Evolutionary conservation across 805 yeast species (phyloP).

Genomic region (Monosporozyma aquatica): DNA sequence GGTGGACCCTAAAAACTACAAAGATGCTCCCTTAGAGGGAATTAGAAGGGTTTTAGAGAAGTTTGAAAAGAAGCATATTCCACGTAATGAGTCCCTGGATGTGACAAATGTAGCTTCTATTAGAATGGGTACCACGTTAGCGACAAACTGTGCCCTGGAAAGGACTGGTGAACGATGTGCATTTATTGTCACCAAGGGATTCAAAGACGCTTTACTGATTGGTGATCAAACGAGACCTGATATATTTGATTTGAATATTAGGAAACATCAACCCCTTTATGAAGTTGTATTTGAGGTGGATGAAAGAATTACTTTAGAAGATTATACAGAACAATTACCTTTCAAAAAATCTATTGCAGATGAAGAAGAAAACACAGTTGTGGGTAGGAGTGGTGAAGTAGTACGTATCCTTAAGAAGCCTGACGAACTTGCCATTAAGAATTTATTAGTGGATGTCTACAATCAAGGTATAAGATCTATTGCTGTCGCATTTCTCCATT

Average conservation of each 20-base stretch:
- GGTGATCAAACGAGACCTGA: constrained; percentile 91
- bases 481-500: constrained; percentile 64
- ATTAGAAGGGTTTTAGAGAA: constrained; percentile 67
- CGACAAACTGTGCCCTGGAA: constrained; percentile 89
- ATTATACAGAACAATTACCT: constrained; percentile 64
- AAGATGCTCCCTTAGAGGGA: constrained; percentile 90
- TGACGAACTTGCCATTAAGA: constrained; percentile 35
- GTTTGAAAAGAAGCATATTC: constrained; percentile 44
- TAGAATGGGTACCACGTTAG: constrained; percentile 91
- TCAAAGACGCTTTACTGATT: constrained; percentile 68
- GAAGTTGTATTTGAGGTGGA: constrained; percentile 74
- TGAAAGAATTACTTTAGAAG: constrained; percentile 82
- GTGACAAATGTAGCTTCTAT: constrained; percentile 56
- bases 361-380: constrained; percentile 27
- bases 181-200: constrained; percentile 79
- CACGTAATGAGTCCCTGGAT: constrained; percentile 53
- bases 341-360: constrained; percentile 20
- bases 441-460: constrained; percentile 38
- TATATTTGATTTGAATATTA: constrained; percentile 74
- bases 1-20: constrained; percentile 80
- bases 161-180: constrained; percentile 88
- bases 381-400: constrained; percentile 62
- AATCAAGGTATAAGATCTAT: constrained; percentile 55
- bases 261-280: constrained; percentile 63
- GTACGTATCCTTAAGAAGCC: constrained; percentile 50